Evolutionary conservation across 2,329 filamentous ascomycete species (phyloP), one percentile per base, ranked within the genome.

Genomic region (Aspergillus unguis): DNA sequence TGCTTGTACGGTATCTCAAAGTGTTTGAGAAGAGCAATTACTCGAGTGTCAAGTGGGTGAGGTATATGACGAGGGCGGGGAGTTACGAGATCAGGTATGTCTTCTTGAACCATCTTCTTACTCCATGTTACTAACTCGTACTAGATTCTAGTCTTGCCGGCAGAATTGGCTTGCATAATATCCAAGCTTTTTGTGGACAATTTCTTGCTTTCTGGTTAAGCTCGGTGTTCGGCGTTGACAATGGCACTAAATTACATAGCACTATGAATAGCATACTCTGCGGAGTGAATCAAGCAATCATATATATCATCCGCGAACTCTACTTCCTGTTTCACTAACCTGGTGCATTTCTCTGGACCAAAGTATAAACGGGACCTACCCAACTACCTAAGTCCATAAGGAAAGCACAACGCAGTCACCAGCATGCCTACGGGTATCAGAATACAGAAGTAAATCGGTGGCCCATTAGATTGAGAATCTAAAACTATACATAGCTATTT

Each of bases 1-100:
- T 99, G 67, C 70, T 99, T 59, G 94, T 99, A 52, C 80, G 95
- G 45, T 99, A 99, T 71, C 75, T 99, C 53, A 99, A 99, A 76
- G 94, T 99, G 1, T 99, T 99, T 76, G 94, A 99, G 77, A 99
- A 99, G 85, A 94, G 84, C 73, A 97, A 97, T 73, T 99, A 99
- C 71, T 95, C 89, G 58, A 96, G 91, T 68, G 94, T 99, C 44
- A 99, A 99, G 74, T 99, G 94, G 94, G 94, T 99, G 63, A 80
- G 94, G 63, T 99, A 99, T 74, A 97, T 99, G 94, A 99, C 94
- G 17, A 85, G 92, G 61, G 94, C 92, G 11, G 94, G 94, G 28
- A 96, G 91, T 72, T 99, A 99, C 73, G 94, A 99, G 76, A 96
- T 99, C 70, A 81, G 91, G 86, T 95, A 71, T 40, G 69, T 62